Conservation (phyloP, 2,329 filamentous ascomycete species). For the Epichloe baconii region DNA sequence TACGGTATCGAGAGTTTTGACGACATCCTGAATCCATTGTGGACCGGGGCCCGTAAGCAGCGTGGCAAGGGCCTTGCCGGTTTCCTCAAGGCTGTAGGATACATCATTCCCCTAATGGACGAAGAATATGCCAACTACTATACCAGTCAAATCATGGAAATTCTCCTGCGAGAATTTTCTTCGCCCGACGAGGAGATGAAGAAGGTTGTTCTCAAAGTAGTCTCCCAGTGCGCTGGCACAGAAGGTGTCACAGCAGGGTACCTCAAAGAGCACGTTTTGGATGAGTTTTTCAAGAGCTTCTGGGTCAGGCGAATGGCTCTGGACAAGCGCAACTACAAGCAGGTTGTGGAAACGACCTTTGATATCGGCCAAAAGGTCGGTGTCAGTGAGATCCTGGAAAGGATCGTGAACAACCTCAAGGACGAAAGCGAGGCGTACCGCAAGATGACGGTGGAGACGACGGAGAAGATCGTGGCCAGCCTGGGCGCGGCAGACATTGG, state of each 20-base stretch:
- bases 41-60: constrained; percentile 93
- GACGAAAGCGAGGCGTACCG: constrained; percentile 96
- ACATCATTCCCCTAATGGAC: constrained; percentile 98
- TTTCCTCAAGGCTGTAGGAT: constrained; percentile 94
- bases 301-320: constrained; percentile 96
- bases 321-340: constrained; percentile 93
- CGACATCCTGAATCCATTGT: constrained; percentile 90
- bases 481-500: constrained; percentile 89
- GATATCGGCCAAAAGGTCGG: constrained; percentile 98
- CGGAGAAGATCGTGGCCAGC: constrained; percentile 90
- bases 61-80: constrained; percentile 90
- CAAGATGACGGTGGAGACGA: constrained; percentile 97
- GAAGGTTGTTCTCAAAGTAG: constrained; percentile 94
- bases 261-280: constrained; percentile 85
- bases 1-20: constrained; percentile 99
- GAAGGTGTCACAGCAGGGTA: constrained; percentile 92
- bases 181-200: constrained; percentile 99
- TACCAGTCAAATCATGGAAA: constrained; percentile 97
- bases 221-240: constrained; percentile 89
- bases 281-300: constrained; percentile 97
- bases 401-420: constrained; percentile 90
- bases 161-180: constrained; percentile 85
- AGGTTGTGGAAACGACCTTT: constrained; percentile 95
- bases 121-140: constrained; percentile 99
- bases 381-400: constrained; percentile 83